Conservation (phyloP, 352 stramenopile genomes). For the Phytophthora cajani region DNA sequence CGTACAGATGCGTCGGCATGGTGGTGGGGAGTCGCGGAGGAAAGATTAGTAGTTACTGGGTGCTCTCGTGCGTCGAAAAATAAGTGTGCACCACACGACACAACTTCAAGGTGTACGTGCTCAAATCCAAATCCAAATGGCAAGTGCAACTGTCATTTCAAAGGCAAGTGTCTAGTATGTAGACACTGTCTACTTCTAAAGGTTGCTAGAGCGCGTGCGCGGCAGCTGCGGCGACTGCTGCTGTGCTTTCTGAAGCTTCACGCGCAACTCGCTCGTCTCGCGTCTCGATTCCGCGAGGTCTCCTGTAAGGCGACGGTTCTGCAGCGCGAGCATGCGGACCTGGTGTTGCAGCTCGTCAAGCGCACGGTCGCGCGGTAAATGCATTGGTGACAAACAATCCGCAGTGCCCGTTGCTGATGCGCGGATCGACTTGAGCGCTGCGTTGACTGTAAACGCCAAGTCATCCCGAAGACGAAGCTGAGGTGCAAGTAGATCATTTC, state of each 20-base stretch:
- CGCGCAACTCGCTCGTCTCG: slow-evolving; percentile 62
- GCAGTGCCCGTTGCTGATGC: slow-evolving; percentile 24
- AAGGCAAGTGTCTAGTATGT: neutral
- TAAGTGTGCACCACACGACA: slow-evolving; percentile 18
- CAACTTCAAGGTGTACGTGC: slow-evolving; percentile 28
- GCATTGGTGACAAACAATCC: neutral
- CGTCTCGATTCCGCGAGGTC: slow-evolving; percentile 60
- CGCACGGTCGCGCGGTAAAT: slow-evolving; percentile 39
- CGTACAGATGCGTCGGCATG: slow-evolving; percentile 14
- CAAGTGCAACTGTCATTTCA: slow-evolving; percentile 20
- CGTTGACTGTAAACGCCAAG: slow-evolving; percentile 80
- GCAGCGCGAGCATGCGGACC: slow-evolving; percentile 62
- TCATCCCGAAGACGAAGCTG: slow-evolving; percentile 79
- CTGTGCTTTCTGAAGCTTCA: slow-evolving; percentile 49
- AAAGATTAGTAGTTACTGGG: slow-evolving; percentile 6
- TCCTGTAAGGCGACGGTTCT: slow-evolving; percentile 66
- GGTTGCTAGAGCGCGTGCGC: slow-evolving; percentile 45
- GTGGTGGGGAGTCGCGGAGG: slow-evolving; percentile 7
- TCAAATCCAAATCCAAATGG: neutral
- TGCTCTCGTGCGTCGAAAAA: slow-evolving; percentile 4
- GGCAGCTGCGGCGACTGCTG: slow-evolving; percentile 48
- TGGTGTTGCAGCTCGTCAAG: slow-evolving; percentile 63
- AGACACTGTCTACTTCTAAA: slow-evolving; percentile 18
- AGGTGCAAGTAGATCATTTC: neutral
- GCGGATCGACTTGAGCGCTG: slow-evolving; percentile 77